These are phyloP conservation scores for Sutorius eximius DNA, from an alignment of 1,284 basidiomycete species.

Conservation along the genomic window DNA sequence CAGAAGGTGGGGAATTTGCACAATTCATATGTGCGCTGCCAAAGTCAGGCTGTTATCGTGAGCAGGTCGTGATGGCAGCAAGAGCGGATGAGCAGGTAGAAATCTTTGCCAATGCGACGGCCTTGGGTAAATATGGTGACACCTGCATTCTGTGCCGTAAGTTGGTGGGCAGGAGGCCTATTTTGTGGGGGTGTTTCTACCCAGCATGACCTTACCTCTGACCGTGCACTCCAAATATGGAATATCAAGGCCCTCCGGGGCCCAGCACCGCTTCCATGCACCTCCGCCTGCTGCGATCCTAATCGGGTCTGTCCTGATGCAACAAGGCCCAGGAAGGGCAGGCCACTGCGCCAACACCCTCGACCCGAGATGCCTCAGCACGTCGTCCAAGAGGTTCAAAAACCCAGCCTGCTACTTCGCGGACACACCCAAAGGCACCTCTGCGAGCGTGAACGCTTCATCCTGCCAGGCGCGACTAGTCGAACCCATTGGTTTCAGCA, in stretches of 20 bases:
- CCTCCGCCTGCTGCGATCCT: slow-evolving; percentile 18
- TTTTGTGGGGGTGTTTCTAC: background rate
- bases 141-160: slow-evolving; percentile 21
- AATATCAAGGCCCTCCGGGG: too few relatives aligned
- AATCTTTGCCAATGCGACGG: background rate
- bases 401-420: slow-evolving; percentile 83
- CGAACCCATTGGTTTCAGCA: slow-evolving; percentile 77
- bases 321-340: slow-evolving; percentile 63
- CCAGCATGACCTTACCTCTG: background rate
- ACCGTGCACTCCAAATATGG: slow-evolving; percentile 22
- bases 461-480: slow-evolving; percentile 29
- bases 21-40: slow-evolving; percentile 20
- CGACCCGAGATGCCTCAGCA: slow-evolving; percentile 78
- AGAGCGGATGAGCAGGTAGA: background rate
- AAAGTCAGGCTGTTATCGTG: slow-evolving; percentile 5
- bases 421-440: slow-evolving; percentile 40
- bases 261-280: slow-evolving; percentile 22
- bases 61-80: slow-evolving; percentile 5
- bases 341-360: slow-evolving; percentile 73
- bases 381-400: slow-evolving; percentile 80
- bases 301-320: slow-evolving; percentile 58
- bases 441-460: slow-evolving; percentile 29
- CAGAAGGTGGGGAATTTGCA: slow-evolving; percentile 10
- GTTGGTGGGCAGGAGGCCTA: background rate
- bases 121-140: slow-evolving; percentile 16